A percentile compares a stretch with the other conserved stretches of the same genome.
phyloP scores from a whole-genome alignment of 179 eudicot genomes.

The Heliamphora pulchella region DNA sequence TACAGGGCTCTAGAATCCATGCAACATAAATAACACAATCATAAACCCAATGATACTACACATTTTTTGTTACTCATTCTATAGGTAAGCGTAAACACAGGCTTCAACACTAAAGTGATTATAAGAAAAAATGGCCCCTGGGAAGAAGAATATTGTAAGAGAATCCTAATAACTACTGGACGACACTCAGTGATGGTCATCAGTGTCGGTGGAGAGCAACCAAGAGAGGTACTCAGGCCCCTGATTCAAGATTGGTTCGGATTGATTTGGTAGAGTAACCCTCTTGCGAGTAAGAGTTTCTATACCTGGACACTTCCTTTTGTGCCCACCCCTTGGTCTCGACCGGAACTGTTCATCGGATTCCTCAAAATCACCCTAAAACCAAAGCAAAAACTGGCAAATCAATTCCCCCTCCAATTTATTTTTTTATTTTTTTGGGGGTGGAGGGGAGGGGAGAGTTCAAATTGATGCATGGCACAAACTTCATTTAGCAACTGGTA shows the following conservation, averaged over 20 bases:
- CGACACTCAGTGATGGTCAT: constrained; percentile 21
- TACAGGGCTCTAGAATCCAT: too few species aligned
- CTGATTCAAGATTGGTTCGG: constrained; percentile 24
- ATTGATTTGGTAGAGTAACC: constrained; percentile 39
- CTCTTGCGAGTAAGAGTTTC: constrained; percentile 64
- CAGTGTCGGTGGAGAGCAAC: constrained; percentile 34
- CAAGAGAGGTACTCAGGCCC: constrained; percentile 51
- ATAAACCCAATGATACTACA: too few species aligned
- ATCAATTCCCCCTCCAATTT: constrained; percentile 5
- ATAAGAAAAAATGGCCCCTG: too few species aligned
- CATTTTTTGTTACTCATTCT: too few species aligned
- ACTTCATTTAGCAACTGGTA: background rate
- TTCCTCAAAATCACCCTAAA: constrained; percentile 83
- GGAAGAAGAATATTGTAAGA: too few species aligned
- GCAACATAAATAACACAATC: too few species aligned
- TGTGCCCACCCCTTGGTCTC: constrained; percentile 69
- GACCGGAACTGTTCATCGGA: constrained; percentile 59
- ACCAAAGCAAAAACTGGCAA: background rate
- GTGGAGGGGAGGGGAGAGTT: too few species aligned
- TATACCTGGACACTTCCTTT: constrained; percentile 46
- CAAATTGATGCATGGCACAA: background rate
- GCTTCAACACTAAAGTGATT: too few species aligned
- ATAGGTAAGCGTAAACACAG: too few species aligned
- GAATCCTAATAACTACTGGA: background rate
- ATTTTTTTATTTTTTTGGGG: too few species aligned